Evolutionary conservation across 208 protist genomes (phyloP), one percentile per base, ranked within the genome.

Genomic region (Leishmania tarentolae): DNA sequence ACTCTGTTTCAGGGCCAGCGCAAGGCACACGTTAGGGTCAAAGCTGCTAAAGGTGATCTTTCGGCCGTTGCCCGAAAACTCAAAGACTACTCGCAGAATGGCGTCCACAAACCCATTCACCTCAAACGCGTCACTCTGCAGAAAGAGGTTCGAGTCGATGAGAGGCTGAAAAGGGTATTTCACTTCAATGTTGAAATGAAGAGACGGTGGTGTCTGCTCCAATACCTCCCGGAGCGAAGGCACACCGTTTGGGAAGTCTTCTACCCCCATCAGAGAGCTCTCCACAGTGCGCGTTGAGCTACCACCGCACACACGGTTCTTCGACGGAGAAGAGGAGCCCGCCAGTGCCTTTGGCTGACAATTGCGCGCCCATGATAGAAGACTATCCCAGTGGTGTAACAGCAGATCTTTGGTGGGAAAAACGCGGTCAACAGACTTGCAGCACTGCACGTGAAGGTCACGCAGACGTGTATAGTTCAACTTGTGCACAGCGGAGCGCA

Each of bases 21-120:
- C 93, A 50, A 96, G 73, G 65, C 93, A 96, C 44, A 94, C 82
- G 71, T 94, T 91, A 0, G 93, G 91, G 78, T 96, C 93, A 69
- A 96, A 96, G 76, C 93, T 96, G 83, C 90, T 92, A 76, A 96
- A 94, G n/a, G 86, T 89, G 19, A 96, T 89, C 66, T 93, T 86
- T 3, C 93, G 86, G 7, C 83, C 82, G 31, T 86, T 79, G n/a
- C 88, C 81, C 24, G 85, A 87, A 76, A 88, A 91, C 57, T 83
- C 84, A 70, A 94, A 93, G 52, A 96, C 88, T 28, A 93, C 88
- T 31, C 85, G 81, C 28, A 96, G 80, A 63, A 96, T 92, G 31
- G 88, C 80, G 78, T 94, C 93, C 35, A 93, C 91, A 75, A 94
- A 96, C 3, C 85, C 90, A 85, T 96, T 96, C 53, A 96, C 83